Base-by-base conservation (phyloP, 768 basidiomycete species). In the Asterophora parasitica region DNA sequence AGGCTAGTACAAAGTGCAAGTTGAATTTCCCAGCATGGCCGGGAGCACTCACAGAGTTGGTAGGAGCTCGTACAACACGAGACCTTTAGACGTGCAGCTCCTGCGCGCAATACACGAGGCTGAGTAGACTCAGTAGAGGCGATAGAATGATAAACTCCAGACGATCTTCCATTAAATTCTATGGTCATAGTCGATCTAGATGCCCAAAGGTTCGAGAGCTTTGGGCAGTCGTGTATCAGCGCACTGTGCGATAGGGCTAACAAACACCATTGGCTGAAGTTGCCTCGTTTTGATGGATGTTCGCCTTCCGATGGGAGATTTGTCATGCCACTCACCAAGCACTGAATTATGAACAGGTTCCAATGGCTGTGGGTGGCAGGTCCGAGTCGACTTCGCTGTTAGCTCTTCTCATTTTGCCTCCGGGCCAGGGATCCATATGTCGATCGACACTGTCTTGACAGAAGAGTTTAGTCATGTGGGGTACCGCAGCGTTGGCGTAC, bases 251-350 rank as follows among this genome's bases (percentile, higher is more conserved):
- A 45, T 44, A 49, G 7, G 16, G 13, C 32, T 48, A 26, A 28
- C 19, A 30, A 32, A 40, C 16, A 27, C 30, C 30, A 15, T 28
- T 34, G 30, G 28, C 30, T 31, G 44, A 37, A 30, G 30, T 15
- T 6, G 48, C 48, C 44, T 46, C 44, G 44, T 53, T 53, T 23
- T 46, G 48, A 49, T 49, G 30, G 51, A 39, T 23, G 7, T 16
- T 27, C 23, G 28, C 19, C 40, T 44, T 39, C 36, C 41, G 42
- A 46, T 42, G 42, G 38, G 33, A 43, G 20, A 46, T 46, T 39
- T 45, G 26, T 49, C 46, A 47, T 54, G 16, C 31, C 42, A 37
- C 15, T 35, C 39, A 20, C 38, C 44, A 36, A 42, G 9, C 23
- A 27, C 31, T 36, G 39, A 37, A 49, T 36, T n/a, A 45, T 46